Conservation (phyloP, 345 rosid species). For the Brassica rapa region DNA sequence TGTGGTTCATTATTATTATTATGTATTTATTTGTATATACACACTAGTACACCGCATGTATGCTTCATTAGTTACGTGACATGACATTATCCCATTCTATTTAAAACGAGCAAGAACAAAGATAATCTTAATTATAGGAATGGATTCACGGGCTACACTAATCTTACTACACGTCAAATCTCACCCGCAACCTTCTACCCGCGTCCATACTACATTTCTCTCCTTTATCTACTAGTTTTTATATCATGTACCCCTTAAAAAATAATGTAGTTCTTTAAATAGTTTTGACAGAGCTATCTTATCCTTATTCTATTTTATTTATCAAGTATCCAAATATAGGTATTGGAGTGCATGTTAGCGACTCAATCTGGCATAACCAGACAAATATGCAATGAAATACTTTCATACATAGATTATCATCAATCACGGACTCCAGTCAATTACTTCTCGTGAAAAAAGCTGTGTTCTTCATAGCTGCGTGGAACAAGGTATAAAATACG, state of each 20-base stretch:
- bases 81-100: neutral
- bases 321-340: neutral
- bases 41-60: no score
- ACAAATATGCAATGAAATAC: no score
- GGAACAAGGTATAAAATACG: neutral
- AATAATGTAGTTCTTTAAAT: no score
- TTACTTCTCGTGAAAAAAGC: neutral
- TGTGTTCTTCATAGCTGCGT: neutral
- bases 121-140: neutral
- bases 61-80: no score
- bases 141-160: conserved; percentile 35
- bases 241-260: neutral
- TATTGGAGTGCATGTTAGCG: neutral
- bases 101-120: neutral
- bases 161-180: conserved; percentile 10
- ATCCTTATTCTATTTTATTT: neutral
- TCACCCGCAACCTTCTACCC: neutral
- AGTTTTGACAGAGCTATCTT: neutral
- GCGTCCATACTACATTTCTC: conserved; percentile 8
- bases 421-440: conserved; percentile 16
- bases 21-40: no score
- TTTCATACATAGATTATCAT: neutral
- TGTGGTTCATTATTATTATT: no score
- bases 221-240: neutral
- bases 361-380: neutral